These are phyloP conservation scores for Apiotrichum sp. DNA, from an alignment of 1,284 basidiomycete species.

Conservation along the genomic window DNA sequence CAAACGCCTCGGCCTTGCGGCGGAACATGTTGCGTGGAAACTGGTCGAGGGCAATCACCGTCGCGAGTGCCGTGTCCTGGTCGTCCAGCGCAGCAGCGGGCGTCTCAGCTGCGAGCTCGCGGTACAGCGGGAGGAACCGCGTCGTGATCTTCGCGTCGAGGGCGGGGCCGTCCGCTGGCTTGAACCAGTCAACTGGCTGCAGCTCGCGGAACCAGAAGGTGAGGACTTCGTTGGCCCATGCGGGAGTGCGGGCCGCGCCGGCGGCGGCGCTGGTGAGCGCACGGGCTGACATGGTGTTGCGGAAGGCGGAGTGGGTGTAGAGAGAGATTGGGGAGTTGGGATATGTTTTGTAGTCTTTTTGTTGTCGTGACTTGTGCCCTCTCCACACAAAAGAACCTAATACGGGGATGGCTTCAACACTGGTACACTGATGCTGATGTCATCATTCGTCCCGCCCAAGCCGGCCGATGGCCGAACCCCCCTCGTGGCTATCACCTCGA, in stretches of 20 bases:
- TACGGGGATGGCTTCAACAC: no score
- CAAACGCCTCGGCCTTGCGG: constrained; percentile 1
- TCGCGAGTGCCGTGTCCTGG: neutral
- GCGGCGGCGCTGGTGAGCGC: neutral
- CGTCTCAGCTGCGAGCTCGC: neutral
- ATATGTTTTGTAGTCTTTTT: no score
- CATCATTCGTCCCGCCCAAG: no score
- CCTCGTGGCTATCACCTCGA: no score
- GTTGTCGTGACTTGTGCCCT: no score
- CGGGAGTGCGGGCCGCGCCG: neutral
- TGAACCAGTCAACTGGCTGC: neutral
- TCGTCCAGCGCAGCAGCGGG: neutral
- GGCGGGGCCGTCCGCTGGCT: neutral
- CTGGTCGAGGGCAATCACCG: constrained; percentile 8
- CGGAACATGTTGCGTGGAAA: constrained; percentile 13
- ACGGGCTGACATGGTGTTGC: neutral
- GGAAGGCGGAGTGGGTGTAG: no score
- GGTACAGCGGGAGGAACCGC: neutral
- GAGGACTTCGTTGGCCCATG: neutral
- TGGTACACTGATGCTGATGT: no score
- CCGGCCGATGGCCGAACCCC: no score
- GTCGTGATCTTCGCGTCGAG: neutral
- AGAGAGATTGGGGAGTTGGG: no score
- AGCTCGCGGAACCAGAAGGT: neutral
- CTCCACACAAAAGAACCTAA: no score